phyloP scores from a whole-genome alignment of 2,329 filamentous ascomycete genomes.

The Pseudogymnoascus sp. region DNA sequence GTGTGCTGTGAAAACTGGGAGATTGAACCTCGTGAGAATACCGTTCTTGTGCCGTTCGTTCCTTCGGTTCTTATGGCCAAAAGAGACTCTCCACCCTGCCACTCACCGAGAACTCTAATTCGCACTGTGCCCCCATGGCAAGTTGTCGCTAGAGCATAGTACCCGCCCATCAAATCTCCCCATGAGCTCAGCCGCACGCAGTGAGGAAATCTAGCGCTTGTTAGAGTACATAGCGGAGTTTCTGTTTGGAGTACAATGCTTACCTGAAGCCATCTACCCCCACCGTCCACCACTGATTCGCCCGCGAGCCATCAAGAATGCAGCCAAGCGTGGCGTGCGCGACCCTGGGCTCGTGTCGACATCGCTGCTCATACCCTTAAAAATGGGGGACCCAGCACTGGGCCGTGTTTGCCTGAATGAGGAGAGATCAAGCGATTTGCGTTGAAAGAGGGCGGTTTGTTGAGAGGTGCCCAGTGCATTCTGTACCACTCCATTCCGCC shows the following conservation, averaged over 20 bases:
- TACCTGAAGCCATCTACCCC: background rate
- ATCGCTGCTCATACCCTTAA: background rate
- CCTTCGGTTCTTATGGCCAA: background rate
- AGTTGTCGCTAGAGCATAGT: background rate
- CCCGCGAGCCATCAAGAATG: background rate
- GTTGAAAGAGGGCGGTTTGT: background rate
- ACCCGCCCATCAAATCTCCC: background rate
- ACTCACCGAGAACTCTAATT: constrained; percentile 1
- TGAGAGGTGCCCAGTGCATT: background rate
- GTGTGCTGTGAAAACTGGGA: background rate
- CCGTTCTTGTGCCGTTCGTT: background rate
- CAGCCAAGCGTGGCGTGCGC: constrained; percentile 1
- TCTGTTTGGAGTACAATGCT: background rate
- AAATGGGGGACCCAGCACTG: background rate
- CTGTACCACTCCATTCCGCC: background rate
- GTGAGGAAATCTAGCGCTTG: background rate
- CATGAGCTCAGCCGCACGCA: background rate
- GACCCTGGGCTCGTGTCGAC: background rate
- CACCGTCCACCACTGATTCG: background rate
- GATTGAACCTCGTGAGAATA: background rate
- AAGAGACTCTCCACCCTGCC: background rate
- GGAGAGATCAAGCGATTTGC: background rate
- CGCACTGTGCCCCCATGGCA: background rate
- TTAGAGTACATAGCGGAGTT: background rate
- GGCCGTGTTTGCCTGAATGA: background rate